Evolutionary conservation across 2,329 filamentous ascomycete genomes (phyloP), one percentile per base, ranked within the genome.

Genomic region (Ascochyta lentis): DNA sequence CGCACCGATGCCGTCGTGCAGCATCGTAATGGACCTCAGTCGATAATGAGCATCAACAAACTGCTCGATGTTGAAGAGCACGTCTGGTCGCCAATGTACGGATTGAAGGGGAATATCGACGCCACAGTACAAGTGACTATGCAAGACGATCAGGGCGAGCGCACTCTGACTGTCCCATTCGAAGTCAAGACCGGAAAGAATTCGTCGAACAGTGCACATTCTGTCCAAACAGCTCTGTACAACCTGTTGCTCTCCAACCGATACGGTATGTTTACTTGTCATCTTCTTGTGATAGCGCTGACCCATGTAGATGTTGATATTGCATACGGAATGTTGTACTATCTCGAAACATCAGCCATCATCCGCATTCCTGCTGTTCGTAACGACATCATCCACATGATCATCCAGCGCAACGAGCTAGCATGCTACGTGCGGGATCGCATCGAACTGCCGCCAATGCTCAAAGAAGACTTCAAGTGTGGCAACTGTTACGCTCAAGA

Each of bases 1-100:
- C 86, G 84, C 71, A 87, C 82, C 4, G 85, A 89, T 62, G 92
- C 92, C 3, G 72, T 91, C 37, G 89, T 96, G 23, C 89, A 91
- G 63, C 92, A 93, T 62, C 85, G 90, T 42, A 89, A 92, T 69
- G 89, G 89, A 37, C 86, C 89, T 49, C 89, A 88, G 63, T 86
- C 89, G 10, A 89, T 84, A 54, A 88, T 98, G 84, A 92, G 90
- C 64, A 88, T 99, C 64, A 96, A 89, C 68, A 99, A 98, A 72
- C 81, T 99, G 26, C 87, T 99, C 13, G 95, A 98, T 71, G 91
- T 99, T 9, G 95, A 99, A 73, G 95, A 99, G 75, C 95, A 98
- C 71, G 88, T 99, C 26, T 99, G 95, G 95, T 98, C 94, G 6
- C 95, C 95, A 0, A 94, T 92, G 86, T 99, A 96, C 72, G 95